Evolutionary conservation across 73 alveolate genomes (phyloP).

Genomic region (Paramecium bursaria): DNA sequence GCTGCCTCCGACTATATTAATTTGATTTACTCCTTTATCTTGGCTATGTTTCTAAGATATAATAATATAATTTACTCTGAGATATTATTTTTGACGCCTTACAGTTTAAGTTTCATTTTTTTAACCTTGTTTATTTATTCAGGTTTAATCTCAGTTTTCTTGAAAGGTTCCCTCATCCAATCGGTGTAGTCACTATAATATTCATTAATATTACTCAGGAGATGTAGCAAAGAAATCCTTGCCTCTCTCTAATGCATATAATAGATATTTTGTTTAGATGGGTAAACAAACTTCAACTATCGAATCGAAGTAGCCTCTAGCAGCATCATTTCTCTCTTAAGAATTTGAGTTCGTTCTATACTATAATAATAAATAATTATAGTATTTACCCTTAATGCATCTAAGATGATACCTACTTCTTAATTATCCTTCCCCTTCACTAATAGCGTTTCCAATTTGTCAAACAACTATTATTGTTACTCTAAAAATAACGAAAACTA

Average conservation of each 20-base stretch:
- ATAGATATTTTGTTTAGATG: conserved; percentile 42
- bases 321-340: conserved; percentile 69
- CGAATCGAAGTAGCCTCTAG: conserved; percentile 51
- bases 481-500: conserved; percentile 62
- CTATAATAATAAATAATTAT: too few relatives aligned
- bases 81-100: conserved; percentile 21
- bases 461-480: conserved; percentile 59
- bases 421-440: conserved; percentile 35
- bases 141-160: conserved; percentile 42
- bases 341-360: conserved; percentile 62
- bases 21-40: conserved; percentile 35
- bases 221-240: conserved; percentile 48
- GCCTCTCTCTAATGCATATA: conserved; percentile 46
- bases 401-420: conserved; percentile 62
- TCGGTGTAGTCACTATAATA: conserved; percentile 39
- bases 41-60: not conserved
- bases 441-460: conserved; percentile 56
- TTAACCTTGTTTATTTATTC: conserved; percentile 39
- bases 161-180: conserved; percentile 46
- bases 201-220: conserved; percentile 38
- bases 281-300: conserved; percentile 70
- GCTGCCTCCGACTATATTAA: conserved; percentile 26
- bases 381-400: conserved; percentile 67
- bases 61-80: not conserved
- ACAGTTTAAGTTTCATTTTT: conserved; percentile 37